Evolutionary conservation across 768 basidiomycete genomes (phyloP).

Genomic region (Russula ochroleuca): DNA sequence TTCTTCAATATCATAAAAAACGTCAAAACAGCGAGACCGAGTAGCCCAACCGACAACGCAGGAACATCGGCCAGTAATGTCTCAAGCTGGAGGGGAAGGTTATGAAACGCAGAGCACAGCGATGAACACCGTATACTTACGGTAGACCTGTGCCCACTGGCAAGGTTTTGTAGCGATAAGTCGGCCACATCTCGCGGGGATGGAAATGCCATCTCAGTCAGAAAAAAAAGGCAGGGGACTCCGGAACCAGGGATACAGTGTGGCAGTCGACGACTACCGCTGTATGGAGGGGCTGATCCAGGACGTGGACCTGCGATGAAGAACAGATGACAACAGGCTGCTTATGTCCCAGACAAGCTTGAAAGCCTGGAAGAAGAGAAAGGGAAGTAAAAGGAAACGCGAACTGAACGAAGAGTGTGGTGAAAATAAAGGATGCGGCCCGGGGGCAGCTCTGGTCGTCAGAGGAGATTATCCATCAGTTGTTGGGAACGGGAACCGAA

Average conservation of each 20-base stretch:
- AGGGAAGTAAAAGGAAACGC: background rate
- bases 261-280: background rate
- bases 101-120: background rate
- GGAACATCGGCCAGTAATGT: slow-evolving; percentile 32
- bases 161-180: background rate
- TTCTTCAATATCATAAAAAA: slow-evolving; percentile 31
- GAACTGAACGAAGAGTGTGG: background rate
- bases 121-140: slow-evolving; percentile 9
- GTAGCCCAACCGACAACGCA: slow-evolving; percentile 31
- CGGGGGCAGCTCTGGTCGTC: background rate
- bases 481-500: background rate
- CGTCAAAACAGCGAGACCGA: slow-evolving; percentile 32
- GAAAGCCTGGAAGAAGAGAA: slow-evolving; percentile 6
- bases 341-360: slow-evolving; percentile 17
- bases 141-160: background rate
- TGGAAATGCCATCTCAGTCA: slow-evolving; percentile 4
- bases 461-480: slow-evolving; percentile 1
- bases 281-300: background rate
- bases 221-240: background rate
- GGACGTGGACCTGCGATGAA: slow-evolving; percentile 9
- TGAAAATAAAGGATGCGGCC: background rate
- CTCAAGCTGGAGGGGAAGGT: slow-evolving; percentile 21
- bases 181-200: background rate
- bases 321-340: slow-evolving; percentile 16
- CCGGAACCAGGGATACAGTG: slow-evolving; percentile 4